Evolutionary conservation across 2,329 filamentous ascomycete species (phyloP), one percentile per base, ranked within the genome.

Genomic region (Cladophialophora exuberans): DNA sequence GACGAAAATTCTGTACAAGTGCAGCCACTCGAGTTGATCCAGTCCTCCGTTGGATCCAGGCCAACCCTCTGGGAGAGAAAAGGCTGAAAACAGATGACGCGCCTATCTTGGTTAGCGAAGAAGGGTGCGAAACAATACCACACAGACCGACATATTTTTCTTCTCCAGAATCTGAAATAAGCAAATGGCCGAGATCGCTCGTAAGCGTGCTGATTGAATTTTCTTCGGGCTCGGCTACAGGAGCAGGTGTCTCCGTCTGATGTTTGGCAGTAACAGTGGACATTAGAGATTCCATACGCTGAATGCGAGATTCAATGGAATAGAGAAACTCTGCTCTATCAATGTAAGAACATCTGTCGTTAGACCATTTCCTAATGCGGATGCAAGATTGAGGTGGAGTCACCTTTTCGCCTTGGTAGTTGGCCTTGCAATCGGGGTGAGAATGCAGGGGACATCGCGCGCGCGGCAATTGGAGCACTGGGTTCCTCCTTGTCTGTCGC

Each of bases 211-310:
- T 20, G 22, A 9, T 26, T 43, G 41, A 20, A 4, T 35, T 22
- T 1, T 36, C 18, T 22, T 7, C 7, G 13, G 45, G 20, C 9
- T 25, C 30, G 7, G 30, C 4, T 9, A 4, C 15, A 10, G 6
- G 22, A 18, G 38, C 20, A 5, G 20, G 18, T 18, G 15, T 13
- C 15, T 15, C 9, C 7, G 33, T 25, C 4, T 20, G 28, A 13
- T 15, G 17, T 41, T 17, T 46, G 22, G 13, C 42, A 15, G 18
- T 7, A 15, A 31, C 26, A n/a, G 20, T 25, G 15, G 42, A 45
- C 25, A 56, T 42, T 6, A 56, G 54, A 23, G 54, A 42, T 46
- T 56, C 54, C 54, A 56, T 56, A 4, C 54, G 47, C 15, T 52
- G 20, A 30, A 56, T 56, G 9, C 54, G 48, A 31, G 46, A 47